phyloP scores from a whole-genome alignment of 225 moss, liverwort and hornwort species.

The Climacium dendroides region DNA sequence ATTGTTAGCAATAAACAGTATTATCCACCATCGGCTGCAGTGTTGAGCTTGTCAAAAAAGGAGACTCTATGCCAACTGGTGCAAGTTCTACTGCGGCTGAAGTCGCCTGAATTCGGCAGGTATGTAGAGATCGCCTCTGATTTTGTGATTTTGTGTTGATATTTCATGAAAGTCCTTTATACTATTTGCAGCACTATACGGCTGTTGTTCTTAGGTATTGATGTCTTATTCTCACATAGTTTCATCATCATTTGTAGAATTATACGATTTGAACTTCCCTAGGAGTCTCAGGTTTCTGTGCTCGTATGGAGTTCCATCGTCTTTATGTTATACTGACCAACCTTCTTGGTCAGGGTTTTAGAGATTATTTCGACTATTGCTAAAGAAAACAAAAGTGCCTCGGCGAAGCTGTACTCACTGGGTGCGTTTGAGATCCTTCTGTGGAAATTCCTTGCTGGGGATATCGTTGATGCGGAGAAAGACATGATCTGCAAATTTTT shows the following conservation, averaged over 20 bases:
- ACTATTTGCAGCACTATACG: neutral
- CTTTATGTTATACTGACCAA: neutral
- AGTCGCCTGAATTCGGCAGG: slow-evolving; percentile 92
- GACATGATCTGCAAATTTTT: slow-evolving; percentile 73
- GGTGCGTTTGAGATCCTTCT: slow-evolving; percentile 96
- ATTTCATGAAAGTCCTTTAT: neutral
- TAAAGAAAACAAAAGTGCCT: slow-evolving; percentile 71
- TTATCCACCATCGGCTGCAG: slow-evolving; percentile 76
- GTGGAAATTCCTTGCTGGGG: slow-evolving; percentile 94
- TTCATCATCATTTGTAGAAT: neutral
- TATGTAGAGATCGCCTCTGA: neutral
- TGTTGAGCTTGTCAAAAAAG: slow-evolving; percentile 70
- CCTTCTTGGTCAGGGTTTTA: slow-evolving; percentile 46
- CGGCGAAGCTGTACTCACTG: slow-evolving; percentile 70
- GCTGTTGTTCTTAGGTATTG: neutral
- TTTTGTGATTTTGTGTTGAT: neutral
- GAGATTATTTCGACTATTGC: slow-evolving; percentile 63
- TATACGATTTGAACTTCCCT: neutral
- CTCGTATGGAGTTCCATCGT: neutral
- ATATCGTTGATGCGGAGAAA: slow-evolving; percentile 63
- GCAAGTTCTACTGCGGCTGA: slow-evolving; percentile 81
- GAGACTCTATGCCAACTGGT: slow-evolving; percentile 81
- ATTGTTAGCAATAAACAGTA: slow-evolving; percentile 55
- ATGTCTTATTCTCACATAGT: neutral
- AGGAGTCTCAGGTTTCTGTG: neutral